phyloP scores from a whole-genome alignment of 208 protist species.

The Leishmania aethiopica region DNA sequence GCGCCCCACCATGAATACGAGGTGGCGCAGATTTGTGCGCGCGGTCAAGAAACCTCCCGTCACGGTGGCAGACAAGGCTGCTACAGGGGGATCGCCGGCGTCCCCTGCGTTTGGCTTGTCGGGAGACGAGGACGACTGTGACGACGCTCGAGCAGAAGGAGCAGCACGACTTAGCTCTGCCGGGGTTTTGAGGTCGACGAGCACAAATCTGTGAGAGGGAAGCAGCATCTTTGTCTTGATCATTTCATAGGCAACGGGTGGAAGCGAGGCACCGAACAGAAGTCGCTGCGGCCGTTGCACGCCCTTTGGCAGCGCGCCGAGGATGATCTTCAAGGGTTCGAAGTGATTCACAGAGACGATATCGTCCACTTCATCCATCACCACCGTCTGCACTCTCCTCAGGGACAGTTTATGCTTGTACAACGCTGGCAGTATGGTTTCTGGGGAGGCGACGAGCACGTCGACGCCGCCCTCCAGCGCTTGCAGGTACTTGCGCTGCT shows the following conservation, averaged over 20 bases:
- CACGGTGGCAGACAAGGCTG: neutral
- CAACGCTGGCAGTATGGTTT: constrained; percentile 72
- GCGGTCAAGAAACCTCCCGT: constrained; percentile 18
- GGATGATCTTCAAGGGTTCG: constrained; percentile 81
- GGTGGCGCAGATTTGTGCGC: constrained; percentile 36
- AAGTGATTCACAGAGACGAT: constrained; percentile 86
- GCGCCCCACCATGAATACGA: constrained; percentile 71
- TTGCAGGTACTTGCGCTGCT: constrained; percentile 62
- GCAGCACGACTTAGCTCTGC: neutral
- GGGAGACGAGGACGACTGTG: neutral
- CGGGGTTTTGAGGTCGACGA: constrained; percentile 51
- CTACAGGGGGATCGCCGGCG: neutral
- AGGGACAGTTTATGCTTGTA: constrained; percentile 76
- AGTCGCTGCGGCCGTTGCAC: constrained; percentile 70
- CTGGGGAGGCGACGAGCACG: constrained; percentile 76
- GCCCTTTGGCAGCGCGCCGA: constrained; percentile 73
- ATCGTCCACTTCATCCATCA: constrained; percentile 89
- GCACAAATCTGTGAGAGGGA: constrained; percentile 82
- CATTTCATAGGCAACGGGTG: constrained; percentile 78
- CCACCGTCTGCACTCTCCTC: constrained; percentile 51
- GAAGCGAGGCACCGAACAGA: constrained; percentile 70
- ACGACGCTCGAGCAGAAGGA: neutral
- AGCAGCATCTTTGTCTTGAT: constrained; percentile 69
- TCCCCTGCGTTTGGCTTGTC: neutral
- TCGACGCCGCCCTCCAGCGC: constrained; percentile 62